Evolutionary conservation across 352 stramenopile genomes (phyloP).

Genomic region (Globisporangium spinosum): DNA sequence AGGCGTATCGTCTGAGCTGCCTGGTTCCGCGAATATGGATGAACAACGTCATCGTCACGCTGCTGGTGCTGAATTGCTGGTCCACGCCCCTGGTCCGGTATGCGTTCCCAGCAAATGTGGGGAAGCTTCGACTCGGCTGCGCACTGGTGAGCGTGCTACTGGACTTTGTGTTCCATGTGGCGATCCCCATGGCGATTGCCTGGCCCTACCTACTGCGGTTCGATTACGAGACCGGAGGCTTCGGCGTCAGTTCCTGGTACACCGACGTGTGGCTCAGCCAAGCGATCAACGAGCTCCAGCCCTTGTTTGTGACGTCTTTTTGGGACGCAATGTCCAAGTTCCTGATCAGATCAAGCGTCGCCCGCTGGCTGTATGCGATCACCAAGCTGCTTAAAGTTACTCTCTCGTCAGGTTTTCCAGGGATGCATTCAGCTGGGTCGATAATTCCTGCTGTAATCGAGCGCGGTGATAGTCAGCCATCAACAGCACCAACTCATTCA

Average conservation of each 20-base stretch:
- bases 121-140: background rate
- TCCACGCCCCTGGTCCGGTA: slow-evolving; percentile 10
- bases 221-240: background rate
- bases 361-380: background rate
- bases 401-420: too few relatives aligned
- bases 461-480: background rate
- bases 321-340: background rate
- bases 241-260: background rate
- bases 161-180: background rate
- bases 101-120: background rate
- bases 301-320: background rate
- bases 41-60: slow-evolving; percentile 34
- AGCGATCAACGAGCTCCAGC: background rate
- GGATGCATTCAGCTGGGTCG: too few relatives aligned
- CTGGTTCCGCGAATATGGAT: slow-evolving; percentile 27
- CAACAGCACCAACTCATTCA: too few relatives aligned
- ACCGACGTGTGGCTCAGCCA: background rate
- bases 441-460: too few relatives aligned
- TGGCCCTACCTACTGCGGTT: background rate
- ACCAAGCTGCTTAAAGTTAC: background rate
- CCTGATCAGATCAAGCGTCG: background rate
- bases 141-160: background rate
- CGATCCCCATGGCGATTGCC: background rate
- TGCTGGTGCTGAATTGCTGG: slow-evolving; percentile 37
- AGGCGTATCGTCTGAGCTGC: slow-evolving; percentile 31